Base-by-base conservation (phyloP, 345 rosid genomes). In the Populus tremula region DNA sequence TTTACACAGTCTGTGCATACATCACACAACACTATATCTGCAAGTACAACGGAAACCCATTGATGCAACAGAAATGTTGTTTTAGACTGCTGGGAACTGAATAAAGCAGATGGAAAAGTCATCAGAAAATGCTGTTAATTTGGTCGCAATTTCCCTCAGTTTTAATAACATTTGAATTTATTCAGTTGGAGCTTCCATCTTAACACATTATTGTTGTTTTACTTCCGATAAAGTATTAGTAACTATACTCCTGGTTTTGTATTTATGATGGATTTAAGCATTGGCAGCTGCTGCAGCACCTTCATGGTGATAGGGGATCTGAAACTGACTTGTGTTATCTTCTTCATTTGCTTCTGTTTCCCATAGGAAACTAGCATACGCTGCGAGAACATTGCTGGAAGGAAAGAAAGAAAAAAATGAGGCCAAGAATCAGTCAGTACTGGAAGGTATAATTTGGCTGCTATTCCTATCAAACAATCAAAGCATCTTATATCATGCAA, bases 291-390 rank as follows among this genome's bases (percentile, higher is more conserved):
- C 18, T 13, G 47, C 18, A 1, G 76, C 76, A 38, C 39, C 77
- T 70, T 38, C 82, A 62, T 36, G 53, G 70, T 33, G 53, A 38
- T 23, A 12, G 21, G 73, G 35, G 62, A 16, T 33, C 67, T 76
- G 83, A 59, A 59, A 29, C 64, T 77, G 77, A 73, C 14, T 66
- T 36, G 62, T 35, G 38, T 50, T 59, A 0, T 69, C 80, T 2
- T 78, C 82, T n/a, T 72, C 80, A 17, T 84, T 87, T 67, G 85
- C 88, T 20, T 79, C 94, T 21, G 83, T 67, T 77, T 92, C 97
- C 98, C 97, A 94, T n/a, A 92, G 89, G 84, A 92, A 91, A 84
- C 88, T 85, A 45, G 95, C 97, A 82, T 91, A 90, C 33, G 95
- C 93, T 18, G 86, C 97, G 56, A 90, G 92, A 84, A 94, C 84